phyloP scores from a whole-genome alignment of 345 rosid species.

The Lumnitzera racemosa region DNA sequence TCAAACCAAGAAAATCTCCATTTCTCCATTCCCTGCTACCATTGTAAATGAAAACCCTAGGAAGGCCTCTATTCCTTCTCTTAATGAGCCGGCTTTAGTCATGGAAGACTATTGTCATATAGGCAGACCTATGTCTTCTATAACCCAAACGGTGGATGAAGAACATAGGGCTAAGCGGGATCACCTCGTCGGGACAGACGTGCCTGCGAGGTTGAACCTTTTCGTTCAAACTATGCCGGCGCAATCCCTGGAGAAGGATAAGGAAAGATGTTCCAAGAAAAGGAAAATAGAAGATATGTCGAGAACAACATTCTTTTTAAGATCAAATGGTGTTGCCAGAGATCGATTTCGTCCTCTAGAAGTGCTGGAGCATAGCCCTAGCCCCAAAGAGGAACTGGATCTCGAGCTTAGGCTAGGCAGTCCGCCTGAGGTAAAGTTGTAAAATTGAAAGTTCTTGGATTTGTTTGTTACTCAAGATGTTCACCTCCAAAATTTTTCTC shows the following conservation, averaged over 20 bases:
- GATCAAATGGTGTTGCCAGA: conserved; percentile 31
- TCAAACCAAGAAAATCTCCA: conserved; percentile 11
- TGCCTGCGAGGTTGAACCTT: conserved; percentile 59
- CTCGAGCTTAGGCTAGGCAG: conserved; percentile 91
- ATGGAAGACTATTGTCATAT: conserved; percentile 13
- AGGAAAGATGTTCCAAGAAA: conserved; percentile 33
- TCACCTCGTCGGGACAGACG: conserved; percentile 35
- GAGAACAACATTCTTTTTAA: conserved; percentile 33
- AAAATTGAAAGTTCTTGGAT: conserved; percentile 11
- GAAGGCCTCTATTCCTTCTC: conserved; percentile 18
- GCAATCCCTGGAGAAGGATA: conserved; percentile 22
- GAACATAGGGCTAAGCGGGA: conserved; percentile 26
- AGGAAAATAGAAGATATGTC: conserved; percentile 32
- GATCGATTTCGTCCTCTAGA: conserved; percentile 24
- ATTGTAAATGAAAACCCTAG: conserved; percentile 16
- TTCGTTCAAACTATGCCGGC: conserved; percentile 38
- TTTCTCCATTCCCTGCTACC: conserved; percentile 31
- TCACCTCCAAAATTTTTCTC: conserved; percentile 4
- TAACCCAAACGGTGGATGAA: conserved; percentile 6
- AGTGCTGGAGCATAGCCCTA: conserved; percentile 29
- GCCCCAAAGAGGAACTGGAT: conserved; percentile 59
- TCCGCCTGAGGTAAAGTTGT: conserved; percentile 46
- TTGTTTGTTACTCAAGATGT: conserved; percentile 8
- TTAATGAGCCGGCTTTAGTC: conserved; percentile 22
- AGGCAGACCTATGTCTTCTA: no score